Evolutionary conservation across 164 flowering plant genomes (phyloP), one percentile per base, ranked within the genome.

Genomic region (Liquidambar formosana): DNA sequence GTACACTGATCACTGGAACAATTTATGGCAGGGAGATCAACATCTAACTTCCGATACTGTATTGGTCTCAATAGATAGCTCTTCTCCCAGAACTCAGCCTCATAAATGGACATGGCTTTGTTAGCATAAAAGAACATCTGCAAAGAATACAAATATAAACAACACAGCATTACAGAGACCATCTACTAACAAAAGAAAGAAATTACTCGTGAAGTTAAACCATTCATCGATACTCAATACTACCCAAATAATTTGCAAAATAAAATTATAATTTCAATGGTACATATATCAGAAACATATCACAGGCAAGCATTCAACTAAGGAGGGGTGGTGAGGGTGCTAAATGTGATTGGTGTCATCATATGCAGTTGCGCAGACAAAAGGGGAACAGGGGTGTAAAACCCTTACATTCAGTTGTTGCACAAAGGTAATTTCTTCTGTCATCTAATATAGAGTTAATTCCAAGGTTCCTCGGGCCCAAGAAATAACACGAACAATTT

Each of bases 61-160:
- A 65, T 49, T 23, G 68, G 66, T 79, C 96, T 88, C 61, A 79
- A 74, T 22, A 84, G 77, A 84, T 87, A 96, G 76, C 99, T 87
- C 76, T 85, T 90, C 81, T 93, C 97, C 99, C 99, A 96, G 67
- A 90, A 93, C 28, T 87, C 89, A 45, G 95, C 80, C 68, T 89
- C 89, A 62, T 85, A 89, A 69, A 90, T 83, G 27, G 90, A 75
- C 58, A 92, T 79, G 53, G 79, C 74, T 75, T 74, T 77, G 74
- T 93, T 90, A 47, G 89, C 90, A 82, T 76, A 84, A 72, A 96
- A 96, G 81, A 93, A 96, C 85, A 96, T 74, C 99, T 95, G 86
- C 68, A 63, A 71, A 25, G 46, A 73, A 25, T 61, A 51, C 19
- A 48, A 47, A 51, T 9, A 28, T 26, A 56, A 48, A 14, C 6